phyloP scores from a whole-genome alignment of 305 asterid genomes.

The Caryopteris hybrid region DNA sequence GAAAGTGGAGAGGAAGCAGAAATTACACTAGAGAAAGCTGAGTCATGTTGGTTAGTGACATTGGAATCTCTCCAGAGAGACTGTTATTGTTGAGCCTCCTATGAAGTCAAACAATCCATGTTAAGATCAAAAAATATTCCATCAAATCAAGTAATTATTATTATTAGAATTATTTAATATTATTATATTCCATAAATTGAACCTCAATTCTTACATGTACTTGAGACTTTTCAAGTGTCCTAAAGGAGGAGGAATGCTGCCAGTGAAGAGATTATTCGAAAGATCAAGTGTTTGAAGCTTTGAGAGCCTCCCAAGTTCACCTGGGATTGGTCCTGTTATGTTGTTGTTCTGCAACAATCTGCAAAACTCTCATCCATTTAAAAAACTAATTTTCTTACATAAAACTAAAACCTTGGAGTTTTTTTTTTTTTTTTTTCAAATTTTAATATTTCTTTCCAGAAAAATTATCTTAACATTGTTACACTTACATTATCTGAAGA shows the following conservation, averaged over 20 bases:
- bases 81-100: constrained; percentile 95
- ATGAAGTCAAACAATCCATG: constrained; percentile 15
- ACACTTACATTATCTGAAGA: constrained; percentile 78
- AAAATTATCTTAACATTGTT: not conserved
- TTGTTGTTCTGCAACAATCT: constrained; percentile 88
- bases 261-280: constrained; percentile 63
- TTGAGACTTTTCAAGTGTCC: constrained; percentile 57
- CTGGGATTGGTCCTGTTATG: constrained; percentile 70
- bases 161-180: no score
- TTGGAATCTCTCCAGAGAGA: constrained; percentile 69
- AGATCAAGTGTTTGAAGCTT: constrained; percentile 89
- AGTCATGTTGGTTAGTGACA: constrained; percentile 64
- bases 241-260: constrained; percentile 64
- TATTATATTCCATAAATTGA: not conserved
- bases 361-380: constrained; percentile 20
- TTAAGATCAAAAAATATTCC: not conserved
- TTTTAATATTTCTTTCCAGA: no score
- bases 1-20: constrained; percentile 20
- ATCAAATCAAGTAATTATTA: not conserved
- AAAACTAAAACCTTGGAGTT: not conserved
- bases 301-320: constrained; percentile 61
- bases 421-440: no score
- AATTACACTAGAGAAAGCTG: constrained; percentile 77
- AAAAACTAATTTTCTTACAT: not conserved
- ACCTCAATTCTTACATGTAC: constrained; percentile 57